phyloP scores from a whole-genome alignment of 2,329 filamentous ascomycete species.

The Ophiognomonia clavigignenti-juglandacearum region DNA sequence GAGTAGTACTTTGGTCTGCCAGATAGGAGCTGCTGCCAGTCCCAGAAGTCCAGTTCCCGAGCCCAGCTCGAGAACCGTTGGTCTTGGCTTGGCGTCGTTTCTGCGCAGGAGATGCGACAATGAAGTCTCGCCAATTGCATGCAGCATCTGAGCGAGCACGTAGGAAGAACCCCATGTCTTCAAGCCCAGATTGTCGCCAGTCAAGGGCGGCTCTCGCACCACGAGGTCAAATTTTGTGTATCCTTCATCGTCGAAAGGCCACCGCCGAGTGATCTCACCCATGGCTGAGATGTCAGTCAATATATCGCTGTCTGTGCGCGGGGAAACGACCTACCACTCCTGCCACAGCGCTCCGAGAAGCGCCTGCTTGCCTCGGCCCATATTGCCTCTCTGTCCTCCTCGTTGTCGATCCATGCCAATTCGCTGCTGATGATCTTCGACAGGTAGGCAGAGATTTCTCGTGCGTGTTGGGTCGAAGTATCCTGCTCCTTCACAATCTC shows the following conservation, averaged over 20 bases:
- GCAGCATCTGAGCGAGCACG: constrained; percentile 71
- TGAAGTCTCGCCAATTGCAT: constrained; percentile 37
- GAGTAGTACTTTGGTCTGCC: constrained; percentile 62
- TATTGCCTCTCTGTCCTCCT: constrained; percentile 60
- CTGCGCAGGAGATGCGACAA: constrained; percentile 41
- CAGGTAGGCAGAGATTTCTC: constrained; percentile 60
- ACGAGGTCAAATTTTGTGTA: constrained; percentile 54
- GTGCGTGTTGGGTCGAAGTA: constrained; percentile 37
- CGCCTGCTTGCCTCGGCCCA: constrained; percentile 78
- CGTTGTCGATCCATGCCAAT: constrained; percentile 63
- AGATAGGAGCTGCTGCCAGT: constrained; percentile 72
- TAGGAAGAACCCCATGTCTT: constrained; percentile 97
- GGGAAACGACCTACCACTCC: constrained; percentile 46
- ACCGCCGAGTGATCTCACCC: constrained; percentile 51
- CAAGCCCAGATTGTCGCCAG: constrained; percentile 80
- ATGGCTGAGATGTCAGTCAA: constrained; percentile 36
- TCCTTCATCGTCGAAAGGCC: constrained; percentile 41
- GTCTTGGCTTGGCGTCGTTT: constrained; percentile 25
- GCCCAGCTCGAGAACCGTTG: constrained; percentile 68
- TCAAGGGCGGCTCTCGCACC: constrained; percentile 82
- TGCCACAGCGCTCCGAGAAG: constrained; percentile 80
- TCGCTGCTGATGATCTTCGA: constrained; percentile 63
- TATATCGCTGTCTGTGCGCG: not conserved
- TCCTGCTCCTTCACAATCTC: constrained; percentile 38
- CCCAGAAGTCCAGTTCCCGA: constrained; percentile 90